A percentile compares a stretch with the other conserved stretches of the same genome.
Conservation (phyloP, 2,329 filamentous ascomycete species). For the Calonectria henricotiae region DNA sequence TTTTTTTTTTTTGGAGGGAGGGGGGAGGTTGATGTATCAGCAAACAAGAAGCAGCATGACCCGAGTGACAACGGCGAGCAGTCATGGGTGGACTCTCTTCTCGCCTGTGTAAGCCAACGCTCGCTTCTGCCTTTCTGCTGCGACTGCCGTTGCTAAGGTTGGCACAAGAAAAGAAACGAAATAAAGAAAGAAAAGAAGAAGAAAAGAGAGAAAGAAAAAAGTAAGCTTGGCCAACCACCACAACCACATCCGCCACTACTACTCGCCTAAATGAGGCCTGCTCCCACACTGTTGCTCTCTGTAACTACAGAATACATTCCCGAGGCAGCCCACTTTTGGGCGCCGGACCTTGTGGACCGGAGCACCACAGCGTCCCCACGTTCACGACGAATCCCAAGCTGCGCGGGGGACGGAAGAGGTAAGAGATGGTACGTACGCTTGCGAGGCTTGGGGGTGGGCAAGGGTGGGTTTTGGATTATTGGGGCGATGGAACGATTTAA, state of each 20-base stretch:
- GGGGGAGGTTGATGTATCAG: neutral
- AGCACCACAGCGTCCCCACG: slow-evolving; percentile 19
- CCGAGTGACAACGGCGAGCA: slow-evolving; percentile 16
- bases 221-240: neutral
- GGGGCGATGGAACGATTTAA: slow-evolving; percentile 1
- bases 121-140: neutral
- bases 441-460: slow-evolving; percentile 21
- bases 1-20: neutral
- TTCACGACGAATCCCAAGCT: slow-evolving; percentile 31
- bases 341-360: slow-evolving; percentile 10
- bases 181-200: too few relatives aligned
- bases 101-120: neutral
- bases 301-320: neutral
- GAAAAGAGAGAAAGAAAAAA: too few relatives aligned
- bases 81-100: slow-evolving; percentile 5
- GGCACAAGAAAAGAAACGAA: too few relatives aligned
- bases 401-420: slow-evolving; percentile 21
- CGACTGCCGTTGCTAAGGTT: too few relatives aligned
- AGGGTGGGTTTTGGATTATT: slow-evolving; percentile 17
- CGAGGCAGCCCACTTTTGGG: slow-evolving; percentile 25
- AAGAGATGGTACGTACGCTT: slow-evolving; percentile 32
- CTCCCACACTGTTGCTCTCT: neutral
- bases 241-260: neutral
- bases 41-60: neutral
- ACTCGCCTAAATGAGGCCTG: neutral